These are phyloP conservation scores for Pugionium cornutum DNA, from an alignment of 345 rosid species.

Conservation along the genomic window DNA sequence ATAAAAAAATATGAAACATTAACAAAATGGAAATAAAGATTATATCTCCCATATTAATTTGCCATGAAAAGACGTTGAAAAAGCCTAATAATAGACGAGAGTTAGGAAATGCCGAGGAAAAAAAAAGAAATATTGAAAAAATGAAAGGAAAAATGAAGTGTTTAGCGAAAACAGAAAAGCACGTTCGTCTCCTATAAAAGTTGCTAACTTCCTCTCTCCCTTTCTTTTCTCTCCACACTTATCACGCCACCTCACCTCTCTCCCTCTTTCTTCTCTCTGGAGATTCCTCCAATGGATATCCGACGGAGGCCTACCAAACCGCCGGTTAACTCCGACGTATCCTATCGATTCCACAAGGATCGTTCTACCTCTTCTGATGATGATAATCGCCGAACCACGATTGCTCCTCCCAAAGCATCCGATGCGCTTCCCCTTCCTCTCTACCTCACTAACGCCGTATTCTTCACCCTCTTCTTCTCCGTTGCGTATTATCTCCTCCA, in stretches of 20 bases:
- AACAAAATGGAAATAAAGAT: background rate
- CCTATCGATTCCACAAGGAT: conserved; percentile 5
- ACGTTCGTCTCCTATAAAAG: conserved; percentile 36
- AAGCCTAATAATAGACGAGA: conserved; percentile 22
- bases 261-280: conserved; percentile 13
- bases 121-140: background rate
- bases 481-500: conserved; percentile 81
- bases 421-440: conserved; percentile 86
- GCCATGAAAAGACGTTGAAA: background rate
- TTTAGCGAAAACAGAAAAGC: conserved; percentile 25
- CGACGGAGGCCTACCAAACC: conserved; percentile 50
- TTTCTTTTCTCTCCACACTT: conserved; percentile 13
- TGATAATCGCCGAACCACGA: conserved; percentile 5
- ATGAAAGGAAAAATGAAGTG: background rate
- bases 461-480: conserved; percentile 91
- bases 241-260: conserved; percentile 32
- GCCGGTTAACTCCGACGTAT: conserved; percentile 11
- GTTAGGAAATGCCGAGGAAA: background rate
- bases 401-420: conserved; percentile 56
- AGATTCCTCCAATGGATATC: conserved; percentile 48
- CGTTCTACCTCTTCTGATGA: conserved; percentile 5
- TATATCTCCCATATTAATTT: background rate
- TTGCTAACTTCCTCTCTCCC: conserved; percentile 1
- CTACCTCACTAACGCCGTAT: conserved; percentile 71
- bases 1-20: background rate